phyloP scores from a whole-genome alignment of 306 rosid genomes.

The Ziziphus jujuba region DNA sequence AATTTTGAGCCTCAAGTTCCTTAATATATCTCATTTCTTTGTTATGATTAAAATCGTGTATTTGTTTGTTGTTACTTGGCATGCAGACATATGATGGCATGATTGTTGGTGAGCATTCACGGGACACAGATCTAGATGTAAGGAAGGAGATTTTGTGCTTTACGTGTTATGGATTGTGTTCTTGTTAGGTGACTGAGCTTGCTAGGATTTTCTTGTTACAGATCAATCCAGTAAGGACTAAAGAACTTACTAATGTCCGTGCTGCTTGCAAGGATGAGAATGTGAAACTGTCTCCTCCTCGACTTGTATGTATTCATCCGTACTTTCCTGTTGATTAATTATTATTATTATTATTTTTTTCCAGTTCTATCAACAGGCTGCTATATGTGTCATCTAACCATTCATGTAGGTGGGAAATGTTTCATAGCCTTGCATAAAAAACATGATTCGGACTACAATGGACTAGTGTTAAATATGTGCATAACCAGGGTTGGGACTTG shows the following conservation, averaged over 20 bases:
- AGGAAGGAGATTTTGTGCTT: constrained; percentile 27
- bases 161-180: constrained; percentile 15
- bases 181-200: constrained; percentile 20
- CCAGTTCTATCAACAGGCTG: not conserved
- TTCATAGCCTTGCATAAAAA: not conserved
- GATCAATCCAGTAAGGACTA: constrained; percentile 82
- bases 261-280: constrained; percentile 78
- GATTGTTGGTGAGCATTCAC: constrained; percentile 93
- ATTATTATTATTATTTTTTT: not conserved
- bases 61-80: constrained; percentile 20
- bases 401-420: not conserved
- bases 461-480: not conserved
- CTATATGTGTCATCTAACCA: not conserved
- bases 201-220: constrained; percentile 38
- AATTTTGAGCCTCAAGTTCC: not conserved
- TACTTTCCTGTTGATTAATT: constrained; percentile 13
- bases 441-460: not conserved
- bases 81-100: constrained; percentile 92
- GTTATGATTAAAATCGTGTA: not conserved
- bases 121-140: constrained; percentile 92
- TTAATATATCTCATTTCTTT: not conserved
- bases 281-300: constrained; percentile 90
- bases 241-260: constrained; percentile 77
- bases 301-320: constrained; percentile 64
- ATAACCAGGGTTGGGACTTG: not conserved